phyloP scores from a whole-genome alignment of 148 eudicot genomes.

The Vaccinium vitisidaea region DNA sequence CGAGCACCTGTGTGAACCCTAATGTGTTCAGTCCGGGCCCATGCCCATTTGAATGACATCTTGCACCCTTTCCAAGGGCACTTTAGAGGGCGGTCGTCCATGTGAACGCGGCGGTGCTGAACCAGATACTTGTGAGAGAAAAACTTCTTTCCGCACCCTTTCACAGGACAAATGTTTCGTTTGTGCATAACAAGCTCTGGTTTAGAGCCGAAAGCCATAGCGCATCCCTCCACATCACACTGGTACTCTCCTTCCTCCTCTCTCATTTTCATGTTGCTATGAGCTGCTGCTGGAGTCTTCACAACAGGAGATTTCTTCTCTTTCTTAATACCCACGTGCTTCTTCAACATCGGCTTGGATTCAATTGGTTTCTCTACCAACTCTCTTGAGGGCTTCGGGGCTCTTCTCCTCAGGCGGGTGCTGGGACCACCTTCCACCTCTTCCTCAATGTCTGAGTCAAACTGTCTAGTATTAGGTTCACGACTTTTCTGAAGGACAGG shows the following conservation, averaged over 20 bases:
- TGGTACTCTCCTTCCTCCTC: slow-evolving; percentile 48
- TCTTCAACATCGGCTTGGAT: slow-evolving; percentile 34
- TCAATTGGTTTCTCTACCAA: slow-evolving; percentile 30
- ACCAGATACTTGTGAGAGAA: slow-evolving; percentile 95
- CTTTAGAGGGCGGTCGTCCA: slow-evolving; percentile 86
- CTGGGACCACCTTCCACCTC: slow-evolving; percentile 72
- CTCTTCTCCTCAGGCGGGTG: slow-evolving; percentile 71
- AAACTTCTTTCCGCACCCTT: slow-evolving; percentile 89
- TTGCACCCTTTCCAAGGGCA: slow-evolving; percentile 99
- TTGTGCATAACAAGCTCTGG: slow-evolving; percentile 69
- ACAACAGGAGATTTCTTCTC: slow-evolving; percentile 34
- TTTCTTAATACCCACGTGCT: slow-evolving; percentile 28
- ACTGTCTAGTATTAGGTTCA: slow-evolving; percentile 26
- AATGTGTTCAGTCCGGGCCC: slow-evolving; percentile 98
- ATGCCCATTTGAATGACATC: slow-evolving; percentile 98
- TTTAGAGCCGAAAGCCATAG: slow-evolving; percentile 72
- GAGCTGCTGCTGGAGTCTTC: slow-evolving; percentile 23
- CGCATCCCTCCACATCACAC: slow-evolving; percentile 87
- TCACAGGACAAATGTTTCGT: slow-evolving; percentile 74
- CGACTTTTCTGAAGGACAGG: slow-evolving; percentile 23
- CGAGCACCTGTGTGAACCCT: slow-evolving; percentile 96
- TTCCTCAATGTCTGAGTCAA: slow-evolving; percentile 36
- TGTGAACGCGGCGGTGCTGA: slow-evolving; percentile 91
- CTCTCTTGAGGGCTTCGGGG: slow-evolving; percentile 39
- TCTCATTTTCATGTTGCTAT: slow-evolving; percentile 18